Conservation (phyloP, 768 basidiomycete genomes). For the Podaxis carcinomalis region DNA sequence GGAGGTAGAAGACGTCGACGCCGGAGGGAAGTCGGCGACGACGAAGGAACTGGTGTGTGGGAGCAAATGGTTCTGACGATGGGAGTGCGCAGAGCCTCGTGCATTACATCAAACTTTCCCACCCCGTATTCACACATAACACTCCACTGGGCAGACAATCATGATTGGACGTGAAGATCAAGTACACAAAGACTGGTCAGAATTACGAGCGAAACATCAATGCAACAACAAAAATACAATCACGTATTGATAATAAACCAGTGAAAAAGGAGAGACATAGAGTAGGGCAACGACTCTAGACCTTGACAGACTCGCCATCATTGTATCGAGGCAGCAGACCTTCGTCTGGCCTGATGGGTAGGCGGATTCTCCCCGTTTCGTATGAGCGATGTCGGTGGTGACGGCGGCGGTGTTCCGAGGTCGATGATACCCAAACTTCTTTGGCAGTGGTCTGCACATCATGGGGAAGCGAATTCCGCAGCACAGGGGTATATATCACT, state of each 20-base stretch:
- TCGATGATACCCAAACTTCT: conserved; percentile 61
- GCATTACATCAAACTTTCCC: conserved; percentile 10
- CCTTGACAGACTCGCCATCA: conserved; percentile 6
- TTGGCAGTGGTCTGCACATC: conserved; percentile 51
- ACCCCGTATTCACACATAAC: background rate
- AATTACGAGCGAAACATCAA: background rate
- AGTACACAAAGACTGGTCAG: background rate
- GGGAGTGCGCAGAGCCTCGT: background rate
- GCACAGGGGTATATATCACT: conserved; percentile 71
- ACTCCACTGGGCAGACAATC: background rate
- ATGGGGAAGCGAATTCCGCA: conserved; percentile 49
- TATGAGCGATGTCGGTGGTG: conserved; percentile 25
- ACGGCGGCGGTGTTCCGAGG: conserved; percentile 27
- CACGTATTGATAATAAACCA: background rate
- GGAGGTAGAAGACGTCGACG: background rate
- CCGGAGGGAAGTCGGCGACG: background rate
- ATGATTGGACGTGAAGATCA: background rate
- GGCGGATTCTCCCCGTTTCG: conserved; percentile 34
- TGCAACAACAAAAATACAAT: conserved; percentile 7
- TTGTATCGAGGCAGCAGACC: conserved; percentile 32
- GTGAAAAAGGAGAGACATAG: background rate
- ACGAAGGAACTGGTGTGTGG: background rate
- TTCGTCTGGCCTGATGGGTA: conserved; percentile 43
- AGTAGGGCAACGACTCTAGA: background rate
- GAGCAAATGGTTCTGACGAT: background rate